phyloP scores from a whole-genome alignment of 805 yeast genomes.

The Nakazawaea sp. region DNA sequence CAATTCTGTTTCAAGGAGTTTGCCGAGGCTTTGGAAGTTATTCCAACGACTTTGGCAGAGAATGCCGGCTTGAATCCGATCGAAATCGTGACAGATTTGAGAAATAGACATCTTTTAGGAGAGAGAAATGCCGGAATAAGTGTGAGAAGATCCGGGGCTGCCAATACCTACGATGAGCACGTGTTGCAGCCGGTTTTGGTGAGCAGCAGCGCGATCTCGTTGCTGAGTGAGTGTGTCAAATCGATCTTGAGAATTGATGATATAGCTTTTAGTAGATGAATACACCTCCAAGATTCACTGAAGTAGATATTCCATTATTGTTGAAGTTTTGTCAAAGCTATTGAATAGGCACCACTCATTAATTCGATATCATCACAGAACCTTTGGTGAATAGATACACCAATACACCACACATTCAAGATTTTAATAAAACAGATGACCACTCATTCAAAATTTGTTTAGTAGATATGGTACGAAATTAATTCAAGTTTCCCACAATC shows the following conservation, averaged over 20 bases:
- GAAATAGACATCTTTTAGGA: conserved; percentile 87
- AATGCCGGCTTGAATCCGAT: conserved; percentile 92
- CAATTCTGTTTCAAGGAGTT: conserved; percentile 88
- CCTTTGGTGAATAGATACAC: too few species aligned
- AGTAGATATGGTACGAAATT: too few species aligned
- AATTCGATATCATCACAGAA: too few species aligned
- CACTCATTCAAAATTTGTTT: too few species aligned
- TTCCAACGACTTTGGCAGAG: conserved; percentile 91
- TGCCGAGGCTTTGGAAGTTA: conserved; percentile 86
- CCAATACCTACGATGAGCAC: conserved; percentile 87
- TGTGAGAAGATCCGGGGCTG: conserved; percentile 88
- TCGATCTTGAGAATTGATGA: conserved; percentile 95
- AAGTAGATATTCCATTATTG: not conserved
- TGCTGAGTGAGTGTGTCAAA: conserved; percentile 96
- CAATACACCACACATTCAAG: too few species aligned
- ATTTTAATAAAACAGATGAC: not conserved
- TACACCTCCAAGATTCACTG: not conserved
- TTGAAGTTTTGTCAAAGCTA: too few species aligned
- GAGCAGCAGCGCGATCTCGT: conserved; percentile 85
- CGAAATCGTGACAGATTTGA: conserved; percentile 84
- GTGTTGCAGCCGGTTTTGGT: conserved; percentile 96
- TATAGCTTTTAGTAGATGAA: conserved; percentile 80
- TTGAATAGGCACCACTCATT: too few species aligned
- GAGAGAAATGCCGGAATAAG: conserved; percentile 93
- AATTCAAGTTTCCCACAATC: too few species aligned